Evolutionary conservation across 2,329 filamentous ascomycete species (phyloP).

Genomic region (Trichophyton simii): DNA sequence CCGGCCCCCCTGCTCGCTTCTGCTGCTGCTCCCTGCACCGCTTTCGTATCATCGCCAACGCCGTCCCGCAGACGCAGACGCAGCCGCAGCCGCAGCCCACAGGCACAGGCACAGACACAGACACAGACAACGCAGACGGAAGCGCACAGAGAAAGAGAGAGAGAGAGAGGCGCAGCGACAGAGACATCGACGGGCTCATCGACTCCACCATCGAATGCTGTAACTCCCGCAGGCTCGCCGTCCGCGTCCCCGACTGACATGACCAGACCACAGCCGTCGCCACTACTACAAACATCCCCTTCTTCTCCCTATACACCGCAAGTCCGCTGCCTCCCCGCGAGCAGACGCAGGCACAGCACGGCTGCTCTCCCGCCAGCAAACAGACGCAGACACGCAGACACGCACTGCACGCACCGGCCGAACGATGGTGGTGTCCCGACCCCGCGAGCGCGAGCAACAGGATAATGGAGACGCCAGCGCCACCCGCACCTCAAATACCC

Average conservation of each 20-base stretch:
- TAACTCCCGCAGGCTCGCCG: not conserved
- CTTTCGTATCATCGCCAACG: not conserved
- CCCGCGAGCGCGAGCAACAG: slow-evolving; percentile 15
- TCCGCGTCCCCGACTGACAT: slow-evolving; percentile 16
- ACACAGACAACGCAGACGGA: no score
- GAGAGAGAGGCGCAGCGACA: not conserved
- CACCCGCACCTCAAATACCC: slow-evolving; percentile 26
- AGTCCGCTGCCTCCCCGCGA: slow-evolving; percentile 2
- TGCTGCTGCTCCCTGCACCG: not conserved
- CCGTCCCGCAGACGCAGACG: not conserved
- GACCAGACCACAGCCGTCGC: slow-evolving; percentile 9
- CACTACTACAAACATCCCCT: slow-evolving; percentile 12
- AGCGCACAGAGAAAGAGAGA: no score
- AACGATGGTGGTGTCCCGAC: slow-evolving; percentile 28
- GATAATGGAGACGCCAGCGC: slow-evolving; percentile 27
- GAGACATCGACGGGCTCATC: not conserved
- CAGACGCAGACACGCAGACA: slow-evolving; percentile 6
- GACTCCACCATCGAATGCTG: not conserved
- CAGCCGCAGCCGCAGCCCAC: no score
- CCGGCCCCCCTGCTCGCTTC: not conserved
- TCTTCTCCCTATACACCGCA: slow-evolving; percentile 13
- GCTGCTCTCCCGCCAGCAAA: slow-evolving; percentile 10
- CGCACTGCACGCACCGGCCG: slow-evolving; percentile 6
- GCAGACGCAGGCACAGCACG: not conserved
- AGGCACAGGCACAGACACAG: no score